These are phyloP conservation scores for Acorus calamus DNA, from an alignment of 106 monocot genomes.

Conservation along the genomic window DNA sequence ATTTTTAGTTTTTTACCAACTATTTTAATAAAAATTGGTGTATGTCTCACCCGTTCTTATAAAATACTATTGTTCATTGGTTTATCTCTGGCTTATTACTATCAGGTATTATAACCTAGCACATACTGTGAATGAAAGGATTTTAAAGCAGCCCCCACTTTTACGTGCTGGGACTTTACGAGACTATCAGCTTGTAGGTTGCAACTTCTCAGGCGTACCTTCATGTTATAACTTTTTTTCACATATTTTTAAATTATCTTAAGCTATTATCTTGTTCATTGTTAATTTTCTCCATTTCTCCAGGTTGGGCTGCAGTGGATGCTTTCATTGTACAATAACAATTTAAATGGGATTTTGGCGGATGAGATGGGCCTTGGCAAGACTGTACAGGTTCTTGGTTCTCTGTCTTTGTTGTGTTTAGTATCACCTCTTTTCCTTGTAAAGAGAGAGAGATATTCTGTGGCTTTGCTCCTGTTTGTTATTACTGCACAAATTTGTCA, in stretches of 20 bases:
- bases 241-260: not conserved
- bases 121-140: conserved; percentile 91
- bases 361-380: conserved; percentile 99
- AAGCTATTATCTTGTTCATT: not conserved
- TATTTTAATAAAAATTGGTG: too few species aligned
- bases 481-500: too few species aligned
- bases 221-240: too few species aligned
- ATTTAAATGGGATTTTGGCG: conserved; percentile 97
- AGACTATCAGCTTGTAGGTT: conserved; percentile 89
- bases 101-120: conserved; percentile 90
- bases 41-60: too few species aligned
- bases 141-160: conserved; percentile 81
- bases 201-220: conserved; percentile 1
- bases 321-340: conserved; percentile 98
- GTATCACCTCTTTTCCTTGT: too few species aligned
- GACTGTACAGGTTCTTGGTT: conserved; percentile 73
- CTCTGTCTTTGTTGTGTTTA: too few species aligned
- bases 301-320: conserved; percentile 99
- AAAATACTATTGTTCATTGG: too few species aligned
- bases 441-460: too few species aligned
- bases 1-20: too few species aligned
- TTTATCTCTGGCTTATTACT: conserved; percentile 1
- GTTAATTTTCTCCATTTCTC: not conserved
- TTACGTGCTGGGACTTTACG: conserved; percentile 81
- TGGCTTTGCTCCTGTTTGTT: too few species aligned